Evolutionary conservation across 2,329 filamentous ascomycete species (phyloP), one percentile per base, ranked within the genome.

Genomic region (Grosmannia huntii): DNA sequence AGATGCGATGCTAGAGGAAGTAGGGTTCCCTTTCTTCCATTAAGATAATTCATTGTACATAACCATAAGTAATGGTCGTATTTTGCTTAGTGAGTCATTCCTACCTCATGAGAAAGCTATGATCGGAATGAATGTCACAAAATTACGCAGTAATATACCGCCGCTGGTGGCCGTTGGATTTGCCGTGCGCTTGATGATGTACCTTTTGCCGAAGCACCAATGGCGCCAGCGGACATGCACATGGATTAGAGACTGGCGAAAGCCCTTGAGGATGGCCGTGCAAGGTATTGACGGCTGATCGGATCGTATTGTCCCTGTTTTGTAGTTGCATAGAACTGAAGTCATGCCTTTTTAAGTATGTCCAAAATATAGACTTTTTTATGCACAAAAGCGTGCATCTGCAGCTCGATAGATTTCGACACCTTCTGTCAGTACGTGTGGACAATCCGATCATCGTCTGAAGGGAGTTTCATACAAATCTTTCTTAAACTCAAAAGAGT

Each of bases 261-360:
- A 97, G 70, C 96, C 92, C 63, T 83, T 77, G 23, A 96, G 79
- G 68, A 96, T 96, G 58, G 86, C 83, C 0, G 91, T 96, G n/a
- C n/a, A 83, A 84, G 12, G 77, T 73, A 67, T 92, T 87, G 70
- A 91, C 84, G 1, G 70, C 69, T 16, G 73, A 68, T 4, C 86
- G 80, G 61, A 3, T 11, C 3, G 7, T 12, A 10, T 36, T 36
- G 33, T 36, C 27, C 27, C 27, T 28, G 4, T 36, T 36, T 12
- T 12, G 12, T 10, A 10, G 33, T 10, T 7, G 33, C 33, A 10
- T 12, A 36, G 6, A 36, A 36, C 12, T 3, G 7, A 36, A 36
- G 33, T 10, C 33, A 12, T 10, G 11, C 12, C 4, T 36, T 36
- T 11, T 10, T 12, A 10, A 36, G 33, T n/a, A n/a, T n/a, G n/a